phyloP scores from a whole-genome alignment of 1,139 yeast species.

The Pichia sp. region DNA sequence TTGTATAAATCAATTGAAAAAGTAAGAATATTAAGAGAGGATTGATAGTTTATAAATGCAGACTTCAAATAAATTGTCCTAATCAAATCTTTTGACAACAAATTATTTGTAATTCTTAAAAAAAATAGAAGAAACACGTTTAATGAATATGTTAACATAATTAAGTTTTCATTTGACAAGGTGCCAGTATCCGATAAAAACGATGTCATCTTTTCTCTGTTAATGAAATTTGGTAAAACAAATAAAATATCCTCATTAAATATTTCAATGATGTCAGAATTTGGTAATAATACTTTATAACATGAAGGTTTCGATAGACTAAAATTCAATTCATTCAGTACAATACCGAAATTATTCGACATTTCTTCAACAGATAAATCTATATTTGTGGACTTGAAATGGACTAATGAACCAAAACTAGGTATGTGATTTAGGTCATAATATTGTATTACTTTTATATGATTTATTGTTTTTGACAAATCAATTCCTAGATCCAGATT shows the following conservation, averaged over 20 bases:
- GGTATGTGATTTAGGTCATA: constrained; percentile 5
- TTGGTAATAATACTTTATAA: constrained; percentile 15
- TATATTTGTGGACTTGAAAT: constrained; percentile 5
- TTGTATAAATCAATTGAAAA: constrained; percentile 7
- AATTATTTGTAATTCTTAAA: constrained; percentile 3
- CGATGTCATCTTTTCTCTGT: constrained; percentile 1
- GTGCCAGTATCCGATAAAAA: background rate
- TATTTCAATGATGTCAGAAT: constrained; percentile 15
- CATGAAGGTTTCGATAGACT: constrained; percentile 9
- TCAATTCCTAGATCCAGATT: too few species aligned
- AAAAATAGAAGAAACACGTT: constrained; percentile 13
- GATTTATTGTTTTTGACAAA: constrained; percentile 5
- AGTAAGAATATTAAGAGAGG: constrained; percentile 10
- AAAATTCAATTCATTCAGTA: constrained; percentile 12
- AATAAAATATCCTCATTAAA: constrained; percentile 16
- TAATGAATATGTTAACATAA: constrained; percentile 9
- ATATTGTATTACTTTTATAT: constrained; percentile 1
- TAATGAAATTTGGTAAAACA: constrained; percentile 16
- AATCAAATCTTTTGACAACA: constrained; percentile 10
- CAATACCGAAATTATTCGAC: constrained; percentile 14
- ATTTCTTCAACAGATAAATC: background rate
- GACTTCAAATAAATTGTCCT: constrained; percentile 10
- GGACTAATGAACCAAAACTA: constrained; percentile 16
- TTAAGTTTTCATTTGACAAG: background rate
- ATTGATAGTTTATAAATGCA: constrained; percentile 14